A percentile compares a stretch with the other conserved stretches of the same genome.
Conservation (phyloP, 208 protist genomes). For the Acanthamoeba royreba region DNA sequence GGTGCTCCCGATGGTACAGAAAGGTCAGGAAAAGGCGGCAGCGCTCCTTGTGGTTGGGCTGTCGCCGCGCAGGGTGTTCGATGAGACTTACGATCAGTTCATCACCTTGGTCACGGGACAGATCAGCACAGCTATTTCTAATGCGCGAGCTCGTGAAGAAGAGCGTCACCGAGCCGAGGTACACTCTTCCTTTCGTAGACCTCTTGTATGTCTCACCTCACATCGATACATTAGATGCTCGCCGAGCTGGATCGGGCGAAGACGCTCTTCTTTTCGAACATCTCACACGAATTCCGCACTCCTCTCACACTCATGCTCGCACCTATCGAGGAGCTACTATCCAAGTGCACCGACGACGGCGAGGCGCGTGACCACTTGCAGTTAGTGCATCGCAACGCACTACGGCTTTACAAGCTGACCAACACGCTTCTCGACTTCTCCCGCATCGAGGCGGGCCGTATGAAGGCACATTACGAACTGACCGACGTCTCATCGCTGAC, state of each 20-base stretch:
- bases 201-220: not conserved
- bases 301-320: conserved; percentile 55
- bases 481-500: not conserved
- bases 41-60: too few species aligned
- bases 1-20: too few species aligned
- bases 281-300: conserved; percentile 51
- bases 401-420: conserved; percentile 29
- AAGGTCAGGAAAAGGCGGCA: too few species aligned
- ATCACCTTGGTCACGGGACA: not conserved
- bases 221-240: not conserved
- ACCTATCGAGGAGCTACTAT: conserved; percentile 22
- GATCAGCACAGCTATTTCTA: not conserved
- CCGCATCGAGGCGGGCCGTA: conserved; percentile 42
- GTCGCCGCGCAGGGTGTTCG: too few species aligned
- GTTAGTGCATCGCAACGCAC: conserved; percentile 12
- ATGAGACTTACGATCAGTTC: not conserved
- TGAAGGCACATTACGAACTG: not conserved
- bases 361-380: not conserved
- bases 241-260: conserved; percentile 51
- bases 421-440: conserved; percentile 50
- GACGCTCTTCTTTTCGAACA: conserved; percentile 55
- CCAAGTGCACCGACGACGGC: not conserved
- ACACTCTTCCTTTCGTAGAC: not conserved
- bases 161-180: not conserved
- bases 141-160: not conserved